Percentiles rank a stretch among this genome's conserved stretches.
phyloP scores from a whole-genome alignment of 2,329 filamentous ascomycete genomes.

The Monilinia fructicola region DNA sequence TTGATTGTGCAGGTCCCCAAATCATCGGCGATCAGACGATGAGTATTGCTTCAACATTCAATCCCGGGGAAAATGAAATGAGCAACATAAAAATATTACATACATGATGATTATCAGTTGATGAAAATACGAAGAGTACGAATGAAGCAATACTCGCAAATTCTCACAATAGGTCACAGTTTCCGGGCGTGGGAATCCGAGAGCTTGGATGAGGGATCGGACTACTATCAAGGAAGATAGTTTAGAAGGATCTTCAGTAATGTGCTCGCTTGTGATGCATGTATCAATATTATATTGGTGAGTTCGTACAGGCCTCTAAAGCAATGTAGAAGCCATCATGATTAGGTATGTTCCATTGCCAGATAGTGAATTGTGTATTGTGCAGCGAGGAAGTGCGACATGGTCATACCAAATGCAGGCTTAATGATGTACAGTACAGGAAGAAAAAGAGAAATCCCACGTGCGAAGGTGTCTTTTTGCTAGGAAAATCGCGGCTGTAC shows the following conservation, averaged over 20 bases:
- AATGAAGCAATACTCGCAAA: not conserved
- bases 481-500: conserved; percentile 20
- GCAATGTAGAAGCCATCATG: conserved; percentile 4
- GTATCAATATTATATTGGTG: conserved; percentile 17
- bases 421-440: conserved; percentile 18
- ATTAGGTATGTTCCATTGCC: conserved; percentile 12
- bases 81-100: not conserved
- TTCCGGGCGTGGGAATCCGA: conserved; percentile 21
- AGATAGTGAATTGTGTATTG: conserved; percentile 4
- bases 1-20: conserved; percentile 20
- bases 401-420: conserved; percentile 11
- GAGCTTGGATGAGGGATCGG: conserved; percentile 25
- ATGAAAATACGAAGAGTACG: conserved; percentile 14
- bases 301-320: conserved; percentile 4
- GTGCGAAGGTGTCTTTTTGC: conserved; percentile 17
- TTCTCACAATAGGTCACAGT: conserved; percentile 4
- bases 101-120: not conserved
- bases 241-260: conserved; percentile 14
- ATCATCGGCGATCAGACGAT: conserved; percentile 22
- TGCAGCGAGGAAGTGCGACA: conserved; percentile 15
- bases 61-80: conserved; percentile 1
- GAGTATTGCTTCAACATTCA: conserved; percentile 11
- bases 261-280: conserved; percentile 21
- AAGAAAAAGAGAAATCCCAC: conserved; percentile 20
- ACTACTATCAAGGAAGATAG: conserved; percentile 15